Evolutionary conservation across 2,329 filamentous ascomycete species (phyloP).

Genomic region (Aspergillus fischeri): DNA sequence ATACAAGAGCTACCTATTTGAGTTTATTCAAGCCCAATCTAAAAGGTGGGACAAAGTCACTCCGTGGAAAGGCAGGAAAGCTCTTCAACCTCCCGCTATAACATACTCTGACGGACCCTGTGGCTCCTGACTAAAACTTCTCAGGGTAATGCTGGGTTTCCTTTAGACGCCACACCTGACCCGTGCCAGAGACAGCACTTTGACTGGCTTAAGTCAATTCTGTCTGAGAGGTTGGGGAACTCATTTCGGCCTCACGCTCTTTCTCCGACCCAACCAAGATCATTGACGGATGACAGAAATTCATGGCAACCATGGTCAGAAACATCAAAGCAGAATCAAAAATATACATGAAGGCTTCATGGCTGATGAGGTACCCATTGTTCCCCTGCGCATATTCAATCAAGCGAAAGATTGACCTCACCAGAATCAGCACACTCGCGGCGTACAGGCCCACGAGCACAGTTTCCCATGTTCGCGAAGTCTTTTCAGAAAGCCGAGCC

Average conservation of each 20-base stretch:
- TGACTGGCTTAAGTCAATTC: not conserved
- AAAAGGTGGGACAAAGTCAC: too few relatives aligned
- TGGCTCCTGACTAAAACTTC: too few relatives aligned
- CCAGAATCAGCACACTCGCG: constrained; percentile 24
- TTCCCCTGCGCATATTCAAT: constrained; percentile 27
- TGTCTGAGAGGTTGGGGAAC: not conserved
- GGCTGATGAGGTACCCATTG: constrained; percentile 21
- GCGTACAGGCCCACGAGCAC: constrained; percentile 13
- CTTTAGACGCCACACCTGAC: not conserved
- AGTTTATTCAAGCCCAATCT: too few relatives aligned
- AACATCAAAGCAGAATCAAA: constrained; percentile 31
- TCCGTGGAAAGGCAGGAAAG: too few relatives aligned
- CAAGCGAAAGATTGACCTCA: constrained; percentile 29
- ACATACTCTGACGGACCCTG: too few relatives aligned
- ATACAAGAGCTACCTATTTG: too few relatives aligned
- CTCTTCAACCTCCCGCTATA: too few relatives aligned
- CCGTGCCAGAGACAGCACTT: not conserved
- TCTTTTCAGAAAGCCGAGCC: constrained; percentile 4
- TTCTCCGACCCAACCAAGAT: not conserved
- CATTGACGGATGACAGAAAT: not conserved
- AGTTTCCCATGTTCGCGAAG: constrained; percentile 4
- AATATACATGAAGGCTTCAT: constrained; percentile 28
- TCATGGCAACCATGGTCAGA: constrained; percentile 4
- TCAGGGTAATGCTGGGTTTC: too few relatives aligned
- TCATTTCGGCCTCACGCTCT: not conserved